Conservation (phyloP, 768 basidiomycete genomes). For the Jaapia argillacea region DNA sequence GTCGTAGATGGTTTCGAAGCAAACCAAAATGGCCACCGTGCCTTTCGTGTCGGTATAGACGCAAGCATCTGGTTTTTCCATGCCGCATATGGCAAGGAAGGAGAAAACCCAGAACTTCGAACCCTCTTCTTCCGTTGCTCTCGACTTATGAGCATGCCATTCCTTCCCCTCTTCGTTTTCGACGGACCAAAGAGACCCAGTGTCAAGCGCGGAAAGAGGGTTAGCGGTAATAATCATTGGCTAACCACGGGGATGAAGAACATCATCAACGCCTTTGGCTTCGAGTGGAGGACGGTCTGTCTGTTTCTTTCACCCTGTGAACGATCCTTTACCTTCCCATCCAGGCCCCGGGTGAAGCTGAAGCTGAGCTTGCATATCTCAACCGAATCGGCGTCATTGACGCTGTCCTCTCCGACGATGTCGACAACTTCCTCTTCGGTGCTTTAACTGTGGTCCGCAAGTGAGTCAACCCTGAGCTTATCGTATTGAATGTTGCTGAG, state of each 20-base stretch:
- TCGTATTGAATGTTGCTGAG: no score
- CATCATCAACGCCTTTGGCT: constrained; percentile 72
- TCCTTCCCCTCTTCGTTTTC: constrained; percentile 87
- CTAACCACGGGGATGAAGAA: constrained; percentile 69
- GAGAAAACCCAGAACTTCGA: constrained; percentile 80
- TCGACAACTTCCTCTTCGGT: constrained; percentile 88
- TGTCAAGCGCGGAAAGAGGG: constrained; percentile 69
- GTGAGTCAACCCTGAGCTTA: constrained; percentile 29
- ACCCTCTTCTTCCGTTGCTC: constrained; percentile 83
- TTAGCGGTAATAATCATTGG: constrained; percentile 51
- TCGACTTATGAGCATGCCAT: constrained; percentile 63
- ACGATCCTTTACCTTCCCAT: constrained; percentile 11
- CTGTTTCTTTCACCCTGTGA: constrained; percentile 19
- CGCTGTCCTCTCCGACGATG: constrained; percentile 86
- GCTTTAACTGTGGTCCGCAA: constrained; percentile 79
- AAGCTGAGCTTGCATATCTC: constrained; percentile 86
- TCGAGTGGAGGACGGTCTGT: constrained; percentile 59
- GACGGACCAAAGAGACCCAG: constrained; percentile 82
- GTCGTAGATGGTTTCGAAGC: constrained; percentile 66
- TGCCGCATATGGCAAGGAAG: constrained; percentile 61
- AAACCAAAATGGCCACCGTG: constrained; percentile 54
- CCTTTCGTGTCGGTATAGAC: constrained; percentile 80
- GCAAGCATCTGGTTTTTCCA: constrained; percentile 80
- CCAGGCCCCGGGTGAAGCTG: constrained; percentile 89
- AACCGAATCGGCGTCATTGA: constrained; percentile 79